Conservation (phyloP, 805 yeast genomes). For the Pichia kluyveri region DNA sequence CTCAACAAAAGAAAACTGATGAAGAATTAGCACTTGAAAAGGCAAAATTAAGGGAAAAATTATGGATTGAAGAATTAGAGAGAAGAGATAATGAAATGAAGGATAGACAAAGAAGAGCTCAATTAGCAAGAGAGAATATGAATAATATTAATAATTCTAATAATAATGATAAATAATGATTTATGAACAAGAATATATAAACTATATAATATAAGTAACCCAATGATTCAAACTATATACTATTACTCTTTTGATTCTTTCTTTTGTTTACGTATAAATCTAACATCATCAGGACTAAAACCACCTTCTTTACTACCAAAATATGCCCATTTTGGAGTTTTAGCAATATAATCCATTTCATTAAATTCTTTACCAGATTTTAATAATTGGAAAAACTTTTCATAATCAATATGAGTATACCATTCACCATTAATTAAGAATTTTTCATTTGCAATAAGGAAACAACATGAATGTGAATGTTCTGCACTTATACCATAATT, state of each 20-base stretch:
- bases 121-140: constrained; percentile 37
- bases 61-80: constrained; percentile 89
- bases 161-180: background rate
- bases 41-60: constrained; percentile 74
- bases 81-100: constrained; percentile 72
- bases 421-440: constrained; percentile 66
- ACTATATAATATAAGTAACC: no score
- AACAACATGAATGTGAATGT: constrained; percentile 92
- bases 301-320: constrained; percentile 85
- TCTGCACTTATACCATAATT: constrained; percentile 85
- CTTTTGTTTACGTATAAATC: constrained; percentile 57
- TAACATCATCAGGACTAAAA: constrained; percentile 77
- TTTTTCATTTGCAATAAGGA: constrained; percentile 66
- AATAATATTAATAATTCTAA: background rate
- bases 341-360: constrained; percentile 70
- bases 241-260: constrained; percentile 26
- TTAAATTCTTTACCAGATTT: constrained; percentile 54
- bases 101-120: constrained; percentile 60
- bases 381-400: constrained; percentile 61
- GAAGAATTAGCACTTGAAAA: constrained; percentile 65
- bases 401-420: constrained; percentile 86
- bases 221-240: background rate
- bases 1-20: constrained; percentile 33
- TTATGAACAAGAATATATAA: no score
- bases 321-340: constrained; percentile 86